Conservation (phyloP, 495 filamentous ascomycete species). For the Penicillium atrosanguineum region DNA sequence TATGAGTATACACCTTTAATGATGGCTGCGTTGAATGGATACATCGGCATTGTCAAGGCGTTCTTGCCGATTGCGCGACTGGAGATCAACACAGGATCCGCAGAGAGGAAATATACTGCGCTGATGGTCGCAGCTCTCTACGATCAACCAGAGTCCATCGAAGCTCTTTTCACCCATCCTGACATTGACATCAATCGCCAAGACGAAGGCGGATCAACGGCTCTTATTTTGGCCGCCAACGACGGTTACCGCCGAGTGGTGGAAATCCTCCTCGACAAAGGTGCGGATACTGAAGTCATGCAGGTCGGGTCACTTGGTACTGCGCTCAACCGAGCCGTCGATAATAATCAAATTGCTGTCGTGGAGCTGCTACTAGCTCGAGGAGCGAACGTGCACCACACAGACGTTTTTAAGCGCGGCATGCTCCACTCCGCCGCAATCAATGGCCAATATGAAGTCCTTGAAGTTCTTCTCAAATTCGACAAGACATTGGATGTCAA, state of each 20-base stretch:
- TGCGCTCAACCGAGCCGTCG: conserved; percentile 3
- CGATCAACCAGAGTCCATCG: not conserved
- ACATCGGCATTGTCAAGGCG: not conserved
- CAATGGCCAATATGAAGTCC: not conserved
- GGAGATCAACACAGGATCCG: conserved; percentile 5
- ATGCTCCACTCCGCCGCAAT: conserved; percentile 4
- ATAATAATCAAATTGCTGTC: conserved; percentile 2
- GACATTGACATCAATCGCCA: conserved; percentile 3
- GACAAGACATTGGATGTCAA: conserved; percentile 1
- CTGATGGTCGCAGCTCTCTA: not conserved
- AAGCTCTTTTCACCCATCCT: not conserved
- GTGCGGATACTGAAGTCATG: conserved; percentile 2
- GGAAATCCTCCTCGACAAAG: conserved; percentile 15
- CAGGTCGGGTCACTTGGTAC: conserved; percentile 1
- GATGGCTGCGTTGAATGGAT: not conserved
- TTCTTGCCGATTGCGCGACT: not conserved
- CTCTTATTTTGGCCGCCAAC: conserved; percentile 1
- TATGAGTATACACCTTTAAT: not conserved
- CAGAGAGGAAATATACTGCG: not conserved
- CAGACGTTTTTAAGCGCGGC: conserved; percentile 1
- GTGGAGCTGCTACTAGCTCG: conserved; percentile 2
- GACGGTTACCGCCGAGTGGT: conserved; percentile 15
- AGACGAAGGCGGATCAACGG: conserved; percentile 1
- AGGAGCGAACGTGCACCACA: conserved; percentile 5
- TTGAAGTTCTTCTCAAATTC: not conserved